phyloP scores from a whole-genome alignment of 2,329 filamentous ascomycete genomes.

The Dactylellina parvicollis region DNA sequence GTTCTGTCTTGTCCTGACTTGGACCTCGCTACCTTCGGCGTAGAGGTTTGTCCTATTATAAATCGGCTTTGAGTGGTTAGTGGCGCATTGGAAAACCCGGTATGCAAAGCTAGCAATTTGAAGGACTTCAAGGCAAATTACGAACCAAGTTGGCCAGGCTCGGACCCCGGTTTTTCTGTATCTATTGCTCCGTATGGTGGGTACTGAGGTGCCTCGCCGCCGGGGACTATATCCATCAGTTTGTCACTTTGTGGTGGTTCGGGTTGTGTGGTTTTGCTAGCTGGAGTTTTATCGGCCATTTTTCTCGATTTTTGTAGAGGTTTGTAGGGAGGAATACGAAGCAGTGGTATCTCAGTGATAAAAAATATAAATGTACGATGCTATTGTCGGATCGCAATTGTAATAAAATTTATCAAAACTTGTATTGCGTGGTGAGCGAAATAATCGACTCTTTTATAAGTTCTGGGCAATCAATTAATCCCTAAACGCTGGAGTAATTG shows the following conservation, averaged over 20 bases:
- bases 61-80: too few species aligned
- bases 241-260: neutral
- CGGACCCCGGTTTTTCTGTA: neutral
- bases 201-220: slow-evolving; percentile 13
- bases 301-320: neutral
- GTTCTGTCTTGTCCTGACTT: too few species aligned
- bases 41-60: too few species aligned
- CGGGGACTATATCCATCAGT: slow-evolving; percentile 8
- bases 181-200: slow-evolving; percentile 8
- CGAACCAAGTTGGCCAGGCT: neutral
- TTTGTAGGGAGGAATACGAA: neutral
- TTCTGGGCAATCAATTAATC: neutral
- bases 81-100: too few species aligned
- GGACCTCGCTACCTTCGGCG: too few species aligned
- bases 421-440: too few species aligned
- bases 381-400: too few species aligned
- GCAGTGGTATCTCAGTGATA: too few species aligned
- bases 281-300: neutral
- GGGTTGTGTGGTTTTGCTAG: neutral
- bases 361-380: too few species aligned
- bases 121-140: neutral
- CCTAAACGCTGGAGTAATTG: too few species aligned
- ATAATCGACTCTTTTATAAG: neutral
- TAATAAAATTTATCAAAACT: too few species aligned
- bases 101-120: neutral